Base-by-base conservation (phyloP, 306 rosid species). In the Canavalia ensiformis region DNA sequence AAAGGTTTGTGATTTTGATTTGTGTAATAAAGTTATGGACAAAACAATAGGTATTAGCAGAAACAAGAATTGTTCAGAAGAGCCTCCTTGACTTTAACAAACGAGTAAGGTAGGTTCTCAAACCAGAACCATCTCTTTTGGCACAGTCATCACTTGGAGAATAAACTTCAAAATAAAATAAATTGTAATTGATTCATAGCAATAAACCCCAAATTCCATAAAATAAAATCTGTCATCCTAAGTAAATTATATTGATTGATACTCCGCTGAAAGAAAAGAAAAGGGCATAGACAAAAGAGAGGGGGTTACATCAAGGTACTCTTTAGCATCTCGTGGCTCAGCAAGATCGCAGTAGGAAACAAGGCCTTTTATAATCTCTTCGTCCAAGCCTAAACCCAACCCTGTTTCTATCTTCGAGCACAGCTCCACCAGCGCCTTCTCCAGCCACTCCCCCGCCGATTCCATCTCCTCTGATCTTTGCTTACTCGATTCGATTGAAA, bases 271-370 rank as follows among this genome's bases (percentile, higher is more conserved):
- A 73, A 34, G 4, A 52, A 44, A 33, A 47, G 76, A 30, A 58
- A 74, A 30, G 28, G 29, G 28, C 25, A 18, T 18, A 18, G 25
- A 18, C 25, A 18, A 18, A 72, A 71, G 30, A 55, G 57, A 69
- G 50, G 50, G 4, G 62, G 5, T 82, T 91, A 95, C 99, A 42
- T 95, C 96, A 59, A 95, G 99, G 72, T 95, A 95, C 71, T 91
- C 97, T 76, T 95, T 93, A 67, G 98, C 99, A 80, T 95, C 99
- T 12, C 44, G 89, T 28, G 99, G 97, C 30, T 91, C 81, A 72
- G 99, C 97, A 37, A 89, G 88, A 82, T 95, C 96, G 68, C 97
- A 95, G 77, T 93, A 95, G 31, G 99, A 95, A 58, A 93, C 99
- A 18, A 95, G 86, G 25, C 97, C 97, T 33, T 97, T 88, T 5